Base-by-base conservation (phyloP, 2,329 filamentous ascomycete genomes). In the Boeremia exigua region DNA sequence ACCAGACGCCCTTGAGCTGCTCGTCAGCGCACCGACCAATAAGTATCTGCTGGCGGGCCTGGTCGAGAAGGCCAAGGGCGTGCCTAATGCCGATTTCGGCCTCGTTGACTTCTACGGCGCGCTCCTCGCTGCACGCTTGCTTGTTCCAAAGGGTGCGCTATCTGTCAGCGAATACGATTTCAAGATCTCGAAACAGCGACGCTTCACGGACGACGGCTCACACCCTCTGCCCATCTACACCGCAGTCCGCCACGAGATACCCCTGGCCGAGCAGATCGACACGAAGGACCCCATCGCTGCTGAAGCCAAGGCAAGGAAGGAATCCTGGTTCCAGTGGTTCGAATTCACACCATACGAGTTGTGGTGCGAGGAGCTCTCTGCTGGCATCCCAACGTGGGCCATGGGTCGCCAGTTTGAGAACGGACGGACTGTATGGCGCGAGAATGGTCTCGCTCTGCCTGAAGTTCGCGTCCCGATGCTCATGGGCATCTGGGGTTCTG, bases 251-350 rank as follows among this genome's bases (percentile, higher is more conserved):
- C 95, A 99, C 69, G 95, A 99, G 74, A 98, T 99, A 23, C 95
- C 94, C 0, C 79, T 88, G 7, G 74, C 86, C 7, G 82, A 83
- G 39, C 77, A 78, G 38, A 69, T 76, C 1, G 68, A 57, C 58
- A 75, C 56, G 58, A 75, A 58, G 46, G 74, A 68, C 46, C 66
- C 60, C 49, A 67, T 68, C 74, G 58, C 73, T 67, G 58, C 67
- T 2, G 78, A 81, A 56, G 79, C 75, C 33, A 78, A 81, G 54
- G 80, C 82, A 4, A 77, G 76, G 50, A 77, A 82, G 56, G 89
- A 96, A 68, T 84, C 92, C 2, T 98, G 93, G 91, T 99, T 98
- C 67, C 94, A 99, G 68, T 98, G 95, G 94, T 97, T 95, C 65
- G 95, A 99, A 70, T 77, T 77, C 67, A 96, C 92, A 0, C 94